Conservation (phyloP, 73 alveolate species). For the Breviolum minutum region DNA sequence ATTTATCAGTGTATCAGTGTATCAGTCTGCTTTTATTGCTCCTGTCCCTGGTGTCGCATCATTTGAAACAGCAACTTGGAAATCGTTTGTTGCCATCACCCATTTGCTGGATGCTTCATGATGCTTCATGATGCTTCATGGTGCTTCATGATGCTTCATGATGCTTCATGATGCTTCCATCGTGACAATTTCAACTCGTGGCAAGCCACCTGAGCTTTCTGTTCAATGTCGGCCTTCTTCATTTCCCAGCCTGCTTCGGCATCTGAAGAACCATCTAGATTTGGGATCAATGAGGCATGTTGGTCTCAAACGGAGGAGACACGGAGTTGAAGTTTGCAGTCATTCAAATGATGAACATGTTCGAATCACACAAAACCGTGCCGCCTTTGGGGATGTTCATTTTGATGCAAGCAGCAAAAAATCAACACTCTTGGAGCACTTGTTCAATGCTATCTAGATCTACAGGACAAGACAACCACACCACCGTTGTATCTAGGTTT, state of each 20-base stretch:
- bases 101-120: neutral
- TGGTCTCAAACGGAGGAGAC: neutral
- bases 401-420: too few relatives aligned
- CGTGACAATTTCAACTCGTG: neutral
- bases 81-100: neutral
- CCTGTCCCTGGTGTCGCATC: too few relatives aligned
- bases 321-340: too few relatives aligned
- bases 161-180: neutral
- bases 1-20: too few relatives aligned
- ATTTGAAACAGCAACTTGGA: neutral
- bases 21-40: too few relatives aligned
- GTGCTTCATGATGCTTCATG: neutral
- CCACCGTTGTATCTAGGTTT: neutral
- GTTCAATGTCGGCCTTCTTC: slow-evolving; percentile 67
- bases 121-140: neutral
- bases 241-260: slow-evolving; percentile 23
- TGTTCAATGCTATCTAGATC: too few relatives aligned
- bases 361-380: too few relatives aligned
- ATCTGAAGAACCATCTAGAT: neutral
- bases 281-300: neutral
- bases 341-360: too few relatives aligned
- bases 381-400: too few relatives aligned
- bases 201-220: slow-evolving; percentile 42
- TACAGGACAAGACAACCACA: too few relatives aligned
- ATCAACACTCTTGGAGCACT: too few relatives aligned